Conservation (phyloP, 805 yeast genomes). For the Citeromyces nyonsensis region DNA sequence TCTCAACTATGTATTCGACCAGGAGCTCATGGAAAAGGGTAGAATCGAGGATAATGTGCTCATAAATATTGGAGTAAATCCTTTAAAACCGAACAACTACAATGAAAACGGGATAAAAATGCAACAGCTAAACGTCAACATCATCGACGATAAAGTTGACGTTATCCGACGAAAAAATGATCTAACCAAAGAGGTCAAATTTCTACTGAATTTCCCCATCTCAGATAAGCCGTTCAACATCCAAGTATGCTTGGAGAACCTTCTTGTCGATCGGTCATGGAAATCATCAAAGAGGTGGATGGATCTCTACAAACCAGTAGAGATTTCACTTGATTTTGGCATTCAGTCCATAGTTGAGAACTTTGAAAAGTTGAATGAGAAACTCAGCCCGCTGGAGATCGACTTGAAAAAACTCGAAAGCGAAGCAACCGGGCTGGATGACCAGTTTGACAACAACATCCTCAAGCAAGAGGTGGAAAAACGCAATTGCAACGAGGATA, state of each 20-base stretch:
- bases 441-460: slow-evolving; percentile 6
- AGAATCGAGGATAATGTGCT: too few species aligned
- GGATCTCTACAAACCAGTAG: slow-evolving; percentile 2
- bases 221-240: slow-evolving; percentile 7
- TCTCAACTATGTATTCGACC: too few species aligned
- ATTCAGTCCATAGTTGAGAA: slow-evolving; percentile 9
- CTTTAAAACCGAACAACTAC: background rate
- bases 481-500: slow-evolving; percentile 13
- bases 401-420: slow-evolving; percentile 6
- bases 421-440: slow-evolving; percentile 7
- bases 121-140: slow-evolving; percentile 12
- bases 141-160: slow-evolving; percentile 12
- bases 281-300: slow-evolving; percentile 7
- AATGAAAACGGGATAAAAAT: slow-evolving; percentile 6
- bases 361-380: slow-evolving; percentile 8
- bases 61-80: background rate
- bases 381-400: slow-evolving; percentile 4
- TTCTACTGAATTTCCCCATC: slow-evolving; percentile 10
- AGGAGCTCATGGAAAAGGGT: too few species aligned
- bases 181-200: slow-evolving; percentile 4
- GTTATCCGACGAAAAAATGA: slow-evolving; percentile 11
- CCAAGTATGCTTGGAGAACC: slow-evolving; percentile 16
- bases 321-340: slow-evolving; percentile 8
- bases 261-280: slow-evolving; percentile 14
- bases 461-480: slow-evolving; percentile 8